These are phyloP conservation scores for Candida qinlingensis DNA, from an alignment of 805 yeast species.

Conservation along the genomic window DNA sequence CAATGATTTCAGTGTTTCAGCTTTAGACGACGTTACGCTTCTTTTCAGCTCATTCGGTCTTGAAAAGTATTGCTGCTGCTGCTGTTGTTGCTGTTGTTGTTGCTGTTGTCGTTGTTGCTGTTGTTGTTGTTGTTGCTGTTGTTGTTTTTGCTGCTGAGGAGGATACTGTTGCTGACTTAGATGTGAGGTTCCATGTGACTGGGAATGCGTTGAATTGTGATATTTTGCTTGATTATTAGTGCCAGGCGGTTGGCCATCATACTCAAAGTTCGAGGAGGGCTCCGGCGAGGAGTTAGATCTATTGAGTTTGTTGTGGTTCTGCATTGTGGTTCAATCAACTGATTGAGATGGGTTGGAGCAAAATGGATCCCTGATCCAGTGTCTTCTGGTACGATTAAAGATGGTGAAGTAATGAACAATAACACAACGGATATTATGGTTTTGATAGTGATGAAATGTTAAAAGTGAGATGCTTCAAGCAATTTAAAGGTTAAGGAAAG, in stretches of 20 bases:
- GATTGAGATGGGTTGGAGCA: too few species aligned
- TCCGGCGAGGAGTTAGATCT: constrained; percentile 17
- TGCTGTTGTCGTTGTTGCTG: constrained; percentile 4
- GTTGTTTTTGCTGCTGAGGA: too few species aligned
- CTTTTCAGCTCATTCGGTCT: constrained; percentile 7
- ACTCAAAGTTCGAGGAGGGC: not conserved
- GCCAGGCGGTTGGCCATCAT: not conserved
- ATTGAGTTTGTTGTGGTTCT: constrained; percentile 12
- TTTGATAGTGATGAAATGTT: too few species aligned
- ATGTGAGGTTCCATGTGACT: not conserved
- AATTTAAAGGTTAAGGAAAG: too few species aligned
- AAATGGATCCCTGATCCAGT: too few species aligned
- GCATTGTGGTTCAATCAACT: constrained; percentile 7
- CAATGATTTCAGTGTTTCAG: constrained; percentile 2
- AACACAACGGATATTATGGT: too few species aligned
- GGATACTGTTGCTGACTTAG: not conserved
- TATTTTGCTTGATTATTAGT: not conserved
- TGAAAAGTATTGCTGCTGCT: constrained; percentile 1
- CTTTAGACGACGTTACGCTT: constrained; percentile 7
- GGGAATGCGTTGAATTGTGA: not conserved
- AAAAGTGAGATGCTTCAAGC: too few species aligned
- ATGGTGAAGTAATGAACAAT: too few species aligned
- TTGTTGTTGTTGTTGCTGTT: not conserved
- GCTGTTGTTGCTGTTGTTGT: constrained; percentile 2
- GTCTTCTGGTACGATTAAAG: too few species aligned